Base-by-base conservation (phyloP, 2,329 filamentous ascomycete species). In the Tympanopsis confertula region DNA sequence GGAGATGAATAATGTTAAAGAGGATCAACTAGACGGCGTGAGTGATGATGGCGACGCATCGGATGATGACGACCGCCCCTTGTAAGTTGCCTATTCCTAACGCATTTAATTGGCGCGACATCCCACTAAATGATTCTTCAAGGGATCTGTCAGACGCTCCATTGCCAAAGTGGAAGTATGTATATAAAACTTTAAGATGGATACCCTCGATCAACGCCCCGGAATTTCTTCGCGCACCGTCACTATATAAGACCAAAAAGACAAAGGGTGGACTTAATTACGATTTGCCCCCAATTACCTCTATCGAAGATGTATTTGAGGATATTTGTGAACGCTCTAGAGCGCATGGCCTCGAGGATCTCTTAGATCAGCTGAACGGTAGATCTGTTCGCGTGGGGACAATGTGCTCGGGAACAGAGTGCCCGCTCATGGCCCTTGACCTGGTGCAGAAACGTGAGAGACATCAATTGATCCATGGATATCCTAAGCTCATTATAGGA, bases 381-480 rank as follows among this genome's bases (percentile, higher is more conserved):
- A 49, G 58, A 4, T 48, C 60, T 4, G 45, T 80, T 18, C 57
- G 68, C 5, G 61, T 79, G 15, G 73, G 67, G 1, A 80, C 76
- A 0, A 72, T 79, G 63, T 80, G 74, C 45, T 79, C 74, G 3
- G 76, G 76, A 0, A 80, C 76, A 0, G 76, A 81, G 46, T 68
- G 68, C 33, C 76, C 76, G 1, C 48, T 81, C 3, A 53, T 80
- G 0, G 72, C 73, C 0, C 47, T 78, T 26, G 57, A 71, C 17
- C 62, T 76, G 55, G 56, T 78, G 29, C 50, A 53, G 20, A 50
- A 60, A 20, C 52, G 61, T 59, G 48, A 61, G 4, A 50, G 57
- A n/a, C 43, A 51, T 13, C 40, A 52, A 15, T 28, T 28, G n/a
- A n/a, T n/a, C n/a, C n/a, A 10, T 28, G 10, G 24, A 28, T 28